These are phyloP conservation scores for Vicia faba DNA, from an alignment of 306 rosid species.

Conservation along the genomic window DNA sequence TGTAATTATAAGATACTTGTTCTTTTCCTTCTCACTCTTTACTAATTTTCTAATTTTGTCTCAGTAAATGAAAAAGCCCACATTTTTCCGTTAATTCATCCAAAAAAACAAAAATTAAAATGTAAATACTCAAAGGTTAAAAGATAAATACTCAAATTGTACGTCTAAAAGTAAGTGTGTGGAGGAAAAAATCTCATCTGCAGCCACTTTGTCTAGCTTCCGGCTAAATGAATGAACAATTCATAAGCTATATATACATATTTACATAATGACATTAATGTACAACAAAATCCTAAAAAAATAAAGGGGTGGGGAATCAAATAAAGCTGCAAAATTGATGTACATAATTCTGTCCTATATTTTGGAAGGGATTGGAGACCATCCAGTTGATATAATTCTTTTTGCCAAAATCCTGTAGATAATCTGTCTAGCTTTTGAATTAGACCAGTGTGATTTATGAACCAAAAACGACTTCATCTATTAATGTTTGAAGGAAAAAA, in stretches of 20 bases:
- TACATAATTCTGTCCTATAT: conserved; percentile 23
- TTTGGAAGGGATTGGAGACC: not conserved
- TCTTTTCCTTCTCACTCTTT: too few species aligned
- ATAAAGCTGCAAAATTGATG: conserved; percentile 39
- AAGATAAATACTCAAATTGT: too few species aligned
- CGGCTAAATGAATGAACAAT: conserved; percentile 21
- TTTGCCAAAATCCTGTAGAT: not conserved
- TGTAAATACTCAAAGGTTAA: too few species aligned
- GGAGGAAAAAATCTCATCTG: not conserved
- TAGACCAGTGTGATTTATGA: too few species aligned
- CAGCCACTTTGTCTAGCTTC: not conserved
- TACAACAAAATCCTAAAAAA: not conserved
- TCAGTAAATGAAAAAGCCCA: too few species aligned
- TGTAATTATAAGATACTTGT: too few species aligned
- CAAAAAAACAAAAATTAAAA: too few species aligned
- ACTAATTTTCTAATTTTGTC: too few species aligned
- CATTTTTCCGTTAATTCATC: too few species aligned
- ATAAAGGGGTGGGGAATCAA: not conserved
- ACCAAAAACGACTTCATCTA: too few species aligned
- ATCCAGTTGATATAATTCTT: not conserved
- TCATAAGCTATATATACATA: conserved; percentile 15
- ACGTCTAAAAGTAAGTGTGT: too few species aligned
- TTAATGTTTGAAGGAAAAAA: conserved; percentile 22
- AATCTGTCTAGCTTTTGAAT: too few species aligned
- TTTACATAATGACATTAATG: conserved; percentile 30